Base-by-base conservation (phyloP, 2,329 filamentous ascomycete genomes). In the Delphinella strobiligena region DNA sequence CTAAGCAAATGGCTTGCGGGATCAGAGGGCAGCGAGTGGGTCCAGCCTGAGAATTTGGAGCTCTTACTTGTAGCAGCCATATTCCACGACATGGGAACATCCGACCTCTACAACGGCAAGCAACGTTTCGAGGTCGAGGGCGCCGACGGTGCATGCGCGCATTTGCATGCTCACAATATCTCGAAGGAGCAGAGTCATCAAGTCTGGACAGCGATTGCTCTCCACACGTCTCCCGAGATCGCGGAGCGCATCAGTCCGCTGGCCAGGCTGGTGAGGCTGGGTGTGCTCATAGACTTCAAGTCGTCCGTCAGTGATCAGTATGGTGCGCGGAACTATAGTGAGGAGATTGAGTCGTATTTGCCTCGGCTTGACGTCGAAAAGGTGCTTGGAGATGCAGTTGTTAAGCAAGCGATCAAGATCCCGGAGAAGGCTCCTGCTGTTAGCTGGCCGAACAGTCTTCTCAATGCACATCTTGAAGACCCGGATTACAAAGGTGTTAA, bases 111-210 rank as follows among this genome's bases (percentile, higher is more conserved):
- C 41, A 50, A 55, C 43, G 58, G 59, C 1, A 40, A 55, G 2
- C 54, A 61, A 34, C 58, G 63, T 11, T 68, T 68, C 47, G 64
- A 68, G 46, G 54, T 68, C 34, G 63, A 66, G 44, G 64, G 63
- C 4, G 64, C 56, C 4, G 62, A 68, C 45, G 62, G 60, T 19
- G 63, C 62, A 5, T 54, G 55, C 2, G 31, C 44, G 1, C 52
- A 57, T 38, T 49, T 67, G 8, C 46, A 45, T 1, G 31, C 41
- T 3, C 49, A 53, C 19, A 46, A 45, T 8, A 36, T 57, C 2
- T 39, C 41, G 10, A 45, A 51, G 4, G 40, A 49, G 2, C 55
- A 62, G 18, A 49, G n/a, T n/a, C n/a, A n/a, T n/a, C n/a, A n/a
- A n/a, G n/a, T n/a, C n/a, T n/a, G n/a, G 48, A 10, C 59, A 61